phyloP scores from a whole-genome alignment of 306 rosid genomes.

The Astragalus membranaceus region DNA sequence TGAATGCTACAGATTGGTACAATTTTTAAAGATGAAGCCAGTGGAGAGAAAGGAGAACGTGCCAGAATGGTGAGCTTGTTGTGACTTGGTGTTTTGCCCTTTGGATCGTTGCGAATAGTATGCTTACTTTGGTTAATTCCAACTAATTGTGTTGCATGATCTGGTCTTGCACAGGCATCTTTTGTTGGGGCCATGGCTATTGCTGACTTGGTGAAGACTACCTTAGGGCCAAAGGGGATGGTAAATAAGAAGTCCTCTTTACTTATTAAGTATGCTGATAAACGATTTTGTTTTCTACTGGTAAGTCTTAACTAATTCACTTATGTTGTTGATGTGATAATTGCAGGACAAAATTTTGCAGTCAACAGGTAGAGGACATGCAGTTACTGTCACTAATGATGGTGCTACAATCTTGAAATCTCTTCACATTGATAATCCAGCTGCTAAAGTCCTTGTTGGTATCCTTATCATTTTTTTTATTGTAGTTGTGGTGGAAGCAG shows the following conservation, averaged over 20 bases:
- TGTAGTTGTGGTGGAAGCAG: not conserved
- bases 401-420: conserved; percentile 96
- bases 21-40: conserved; percentile 90
- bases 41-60: conserved; percentile 92
- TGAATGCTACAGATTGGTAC: conserved; percentile 49
- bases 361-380: conserved; percentile 85
- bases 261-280: not conserved
- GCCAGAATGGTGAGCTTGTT: conserved; percentile 79
- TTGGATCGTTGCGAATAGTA: not conserved
- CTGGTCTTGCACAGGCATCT: conserved; percentile 53
- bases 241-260: conserved; percentile 37
- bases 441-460: conserved; percentile 99
- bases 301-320: not conserved
- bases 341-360: conserved; percentile 90
- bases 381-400: conserved; percentile 85
- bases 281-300: not conserved
- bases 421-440: conserved; percentile 90
- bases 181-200: conserved; percentile 93
- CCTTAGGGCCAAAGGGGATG: conserved; percentile 96
- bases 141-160: not conserved
- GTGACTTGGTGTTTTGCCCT: not conserved
- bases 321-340: not conserved
- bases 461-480: conserved; percentile 46
- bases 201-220: conserved; percentile 93
- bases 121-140: not conserved